phyloP scores from a whole-genome alignment of 352 stramenopile genomes.

The Phytophthora cryptogea region DNA sequence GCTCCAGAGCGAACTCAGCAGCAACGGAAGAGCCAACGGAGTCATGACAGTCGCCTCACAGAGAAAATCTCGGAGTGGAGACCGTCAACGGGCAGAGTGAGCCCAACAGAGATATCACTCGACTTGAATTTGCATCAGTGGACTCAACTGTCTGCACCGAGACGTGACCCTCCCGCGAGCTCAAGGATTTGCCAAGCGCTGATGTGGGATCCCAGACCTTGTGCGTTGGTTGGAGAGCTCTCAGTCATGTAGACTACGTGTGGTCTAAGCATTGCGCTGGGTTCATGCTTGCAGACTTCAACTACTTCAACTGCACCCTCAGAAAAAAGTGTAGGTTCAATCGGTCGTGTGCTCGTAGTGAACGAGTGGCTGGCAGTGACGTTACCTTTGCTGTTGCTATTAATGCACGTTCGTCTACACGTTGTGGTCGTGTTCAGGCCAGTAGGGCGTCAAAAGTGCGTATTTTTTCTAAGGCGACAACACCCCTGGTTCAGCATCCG shows the following conservation, averaged over 20 bases:
- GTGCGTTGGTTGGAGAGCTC: too few species aligned
- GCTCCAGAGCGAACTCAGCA: not conserved
- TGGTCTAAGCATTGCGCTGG: too few species aligned
- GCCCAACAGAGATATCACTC: constrained; percentile 15
- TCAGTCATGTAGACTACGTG: too few species aligned
- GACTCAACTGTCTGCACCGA: not conserved
- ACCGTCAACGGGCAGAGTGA: not conserved
- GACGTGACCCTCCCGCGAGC: not conserved
- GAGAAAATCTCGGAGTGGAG: constrained; percentile 10
- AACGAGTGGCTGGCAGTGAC: too few species aligned
- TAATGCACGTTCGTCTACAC: too few species aligned
- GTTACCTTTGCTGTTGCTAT: too few species aligned
- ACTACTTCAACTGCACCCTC: not conserved
- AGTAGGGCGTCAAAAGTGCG: too few species aligned
- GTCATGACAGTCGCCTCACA: constrained; percentile 1
- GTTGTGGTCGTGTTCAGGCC: too few species aligned
- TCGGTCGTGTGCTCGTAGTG: not conserved
- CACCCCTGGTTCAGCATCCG: too few species aligned
- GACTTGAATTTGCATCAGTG: not conserved
- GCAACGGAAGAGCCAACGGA: not conserved
- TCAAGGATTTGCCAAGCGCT: not conserved
- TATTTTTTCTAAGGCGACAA: too few species aligned
- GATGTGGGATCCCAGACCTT: too few species aligned
- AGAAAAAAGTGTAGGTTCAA: not conserved
- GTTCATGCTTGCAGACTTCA: too few species aligned